Conservation (phyloP, 768 basidiomycete genomes). For the Trametes punicea region DNA sequence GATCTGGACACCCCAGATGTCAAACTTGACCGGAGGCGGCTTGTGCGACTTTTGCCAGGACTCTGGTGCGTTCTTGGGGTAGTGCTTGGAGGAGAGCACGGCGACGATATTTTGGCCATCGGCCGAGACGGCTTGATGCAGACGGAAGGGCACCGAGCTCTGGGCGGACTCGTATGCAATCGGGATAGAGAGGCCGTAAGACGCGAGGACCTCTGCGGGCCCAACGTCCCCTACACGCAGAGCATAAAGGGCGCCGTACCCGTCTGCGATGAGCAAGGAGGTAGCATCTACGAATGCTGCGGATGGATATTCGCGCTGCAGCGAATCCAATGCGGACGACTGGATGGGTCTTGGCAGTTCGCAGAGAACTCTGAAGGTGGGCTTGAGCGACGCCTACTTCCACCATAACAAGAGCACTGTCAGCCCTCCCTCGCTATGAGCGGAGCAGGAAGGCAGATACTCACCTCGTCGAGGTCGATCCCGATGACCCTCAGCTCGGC, state of each 20-base stretch:
- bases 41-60: conserved; percentile 22
- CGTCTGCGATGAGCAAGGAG: conserved; percentile 62
- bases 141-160: conserved; percentile 37
- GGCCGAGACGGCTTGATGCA: conserved; percentile 40
- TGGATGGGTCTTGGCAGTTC: conserved; percentile 57
- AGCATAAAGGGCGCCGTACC: conserved; percentile 63
- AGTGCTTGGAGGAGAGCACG: conserved; percentile 58
- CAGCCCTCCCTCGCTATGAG: neutral
- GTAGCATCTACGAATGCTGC: conserved; percentile 51
- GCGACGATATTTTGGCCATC: conserved; percentile 42
- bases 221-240: conserved; percentile 43
- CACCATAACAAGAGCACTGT: neutral
- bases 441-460: conserved; percentile 25
- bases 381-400: conserved; percentile 49
- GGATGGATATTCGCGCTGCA: conserved; percentile 74
- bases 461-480: conserved; percentile 57
- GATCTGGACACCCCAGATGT: conserved; percentile 62
- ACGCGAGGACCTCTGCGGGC: conserved; percentile 46
- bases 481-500: conserved; percentile 55
- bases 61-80: conserved; percentile 14
- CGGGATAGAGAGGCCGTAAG: conserved; percentile 42
- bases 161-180: conserved; percentile 25
- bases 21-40: conserved; percentile 45
- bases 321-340: conserved; percentile 35
- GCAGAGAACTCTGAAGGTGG: conserved; percentile 54